Conservation (phyloP, 257 asterid genomes). For the Nicotiana undulata region DNA sequence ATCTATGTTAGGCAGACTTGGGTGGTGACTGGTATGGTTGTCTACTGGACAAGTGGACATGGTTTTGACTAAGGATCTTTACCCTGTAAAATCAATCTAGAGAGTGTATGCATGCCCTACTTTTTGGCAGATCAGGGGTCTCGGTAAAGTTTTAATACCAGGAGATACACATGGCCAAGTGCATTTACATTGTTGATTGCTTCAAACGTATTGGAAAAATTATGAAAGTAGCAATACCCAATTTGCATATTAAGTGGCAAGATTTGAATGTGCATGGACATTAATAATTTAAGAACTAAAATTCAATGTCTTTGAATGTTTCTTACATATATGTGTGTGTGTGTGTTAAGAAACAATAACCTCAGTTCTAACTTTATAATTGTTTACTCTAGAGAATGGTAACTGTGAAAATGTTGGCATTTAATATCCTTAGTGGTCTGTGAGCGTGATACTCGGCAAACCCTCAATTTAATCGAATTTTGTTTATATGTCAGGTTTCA, state of each 20-base stretch:
- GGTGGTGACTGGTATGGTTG: too few species aligned
- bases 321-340: background rate
- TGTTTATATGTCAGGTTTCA: constrained; percentile 40
- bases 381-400: background rate
- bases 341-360: background rate
- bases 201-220: background rate
- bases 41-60: too few species aligned
- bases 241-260: background rate
- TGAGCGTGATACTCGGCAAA: background rate
- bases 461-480: background rate
- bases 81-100: too few species aligned
- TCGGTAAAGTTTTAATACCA: too few species aligned
- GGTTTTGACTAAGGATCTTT: too few species aligned
- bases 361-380: background rate
- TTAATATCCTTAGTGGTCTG: constrained; percentile 9
- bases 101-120: too few species aligned
- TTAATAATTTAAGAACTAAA: background rate
- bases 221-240: background rate
- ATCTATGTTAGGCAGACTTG: too few species aligned
- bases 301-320: background rate
- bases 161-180: background rate
- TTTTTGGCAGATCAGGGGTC: too few species aligned
- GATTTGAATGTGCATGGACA: background rate
- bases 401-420: background rate
- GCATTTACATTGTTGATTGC: background rate